Evolutionary conservation across 345 rosid genomes (phyloP), one percentile per base, ranked within the genome.

Genomic region (Gossypium herbaceum): DNA sequence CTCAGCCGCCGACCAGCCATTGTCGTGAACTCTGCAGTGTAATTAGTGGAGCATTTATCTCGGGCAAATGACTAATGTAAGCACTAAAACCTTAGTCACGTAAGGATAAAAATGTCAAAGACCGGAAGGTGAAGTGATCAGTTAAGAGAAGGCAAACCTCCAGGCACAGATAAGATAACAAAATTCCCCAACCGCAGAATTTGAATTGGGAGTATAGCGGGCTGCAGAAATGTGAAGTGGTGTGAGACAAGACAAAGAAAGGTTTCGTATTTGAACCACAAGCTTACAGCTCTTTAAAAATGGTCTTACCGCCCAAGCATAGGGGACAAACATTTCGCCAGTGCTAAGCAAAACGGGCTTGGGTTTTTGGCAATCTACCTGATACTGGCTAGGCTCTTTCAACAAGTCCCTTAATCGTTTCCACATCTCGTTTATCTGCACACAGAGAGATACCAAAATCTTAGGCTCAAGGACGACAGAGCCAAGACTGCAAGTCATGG

Each of bases 171-270:
- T 34, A 89, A 85, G 59, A 85, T 83, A 82, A 85, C 74, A 55
- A 87, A 57, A 22, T 83, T 79, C 16, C 88, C 93, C 50, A 89
- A 4, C 56, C 89, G 82, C 63, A 86, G 76, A 59, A 89, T 81
- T 75, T 89, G 91, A 54, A 89, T 82, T 4, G 93, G 89, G 70
- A 89, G 87, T 45, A 89, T 77, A 2, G 87, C 86, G 2, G 91
- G 88, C 89, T 87, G 86, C 87, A 79, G 17, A 12, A 57, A 45
- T 39, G 25, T 41, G 41, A 15, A 75, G 55, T 9, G 50, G 20
- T 27, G 50, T 71, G 25, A 62, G 45, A 58, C 51, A 47, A 4
- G 3, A 39, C 10, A 17, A n/a, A 16, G 50, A 39, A 34, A 63
- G 6, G 17, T 6, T 43, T 48, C 7, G 7, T 34, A 48, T 48